phyloP scores from a whole-genome alignment of 495 filamentous ascomycete species.

The Neurospora sp. region DNA sequence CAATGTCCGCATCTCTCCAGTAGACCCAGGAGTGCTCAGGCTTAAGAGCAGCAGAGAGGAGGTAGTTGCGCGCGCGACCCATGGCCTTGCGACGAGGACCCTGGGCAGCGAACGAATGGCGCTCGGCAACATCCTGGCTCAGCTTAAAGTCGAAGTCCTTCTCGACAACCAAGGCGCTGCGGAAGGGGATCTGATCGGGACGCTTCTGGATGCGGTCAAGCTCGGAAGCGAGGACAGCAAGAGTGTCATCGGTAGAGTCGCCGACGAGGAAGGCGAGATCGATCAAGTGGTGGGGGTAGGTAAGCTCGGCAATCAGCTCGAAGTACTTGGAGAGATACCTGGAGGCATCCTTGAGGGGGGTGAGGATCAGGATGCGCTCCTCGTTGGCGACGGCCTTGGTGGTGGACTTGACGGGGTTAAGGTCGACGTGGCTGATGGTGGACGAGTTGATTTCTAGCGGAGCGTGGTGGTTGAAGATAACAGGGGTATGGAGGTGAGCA shows the following conservation, averaged over 20 bases:
- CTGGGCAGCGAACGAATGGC: conserved; percentile 81
- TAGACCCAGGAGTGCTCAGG: conserved; percentile 97
- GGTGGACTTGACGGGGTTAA: conserved; percentile 80
- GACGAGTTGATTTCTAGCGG: conserved; percentile 73
- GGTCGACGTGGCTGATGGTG: conserved; percentile 67
- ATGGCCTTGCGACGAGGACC: conserved; percentile 85
- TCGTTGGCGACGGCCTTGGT: conserved; percentile 62
- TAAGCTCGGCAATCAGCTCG: conserved; percentile 78
- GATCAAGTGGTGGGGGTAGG: conserved; percentile 91
- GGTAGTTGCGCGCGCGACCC: conserved; percentile 82
- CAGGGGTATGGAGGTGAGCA: conserved; percentile 77
- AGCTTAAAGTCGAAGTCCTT: conserved; percentile 76
- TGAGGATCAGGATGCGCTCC: conserved; percentile 90
- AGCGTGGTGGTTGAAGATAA: conserved; percentile 90
- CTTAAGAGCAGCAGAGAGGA: conserved; percentile 76
- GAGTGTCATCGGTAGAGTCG: conserved; percentile 82
- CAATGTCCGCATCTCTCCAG: conserved; percentile 96
- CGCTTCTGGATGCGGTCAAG: conserved; percentile 80
- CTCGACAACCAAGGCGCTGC: conserved; percentile 69
- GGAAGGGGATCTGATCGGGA: conserved; percentile 69
- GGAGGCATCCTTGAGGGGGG: conserved; percentile 84
- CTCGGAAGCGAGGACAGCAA: conserved; percentile 69
- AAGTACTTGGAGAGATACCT: conserved; percentile 79
- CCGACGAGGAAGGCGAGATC: conserved; percentile 92
- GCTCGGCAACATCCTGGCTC: conserved; percentile 65